Evolutionary conservation across 176 grass and related monocot species (phyloP), one percentile per base, ranked within the genome.

Genomic region (Neostapfia colusana): DNA sequence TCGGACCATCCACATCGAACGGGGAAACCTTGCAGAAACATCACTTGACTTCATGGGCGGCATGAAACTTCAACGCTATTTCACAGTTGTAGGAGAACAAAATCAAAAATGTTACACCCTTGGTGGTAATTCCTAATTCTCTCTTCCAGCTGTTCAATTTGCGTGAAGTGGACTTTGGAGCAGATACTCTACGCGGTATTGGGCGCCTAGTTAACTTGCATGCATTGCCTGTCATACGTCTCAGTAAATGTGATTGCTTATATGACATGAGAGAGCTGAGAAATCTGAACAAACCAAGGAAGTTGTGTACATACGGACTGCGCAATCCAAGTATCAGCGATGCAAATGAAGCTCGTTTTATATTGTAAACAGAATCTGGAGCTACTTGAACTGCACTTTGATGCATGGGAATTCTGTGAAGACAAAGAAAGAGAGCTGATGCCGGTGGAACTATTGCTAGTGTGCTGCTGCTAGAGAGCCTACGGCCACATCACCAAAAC

Each of bases 21-120:
- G 10, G 1, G 24, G 8, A 1, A 43, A 4, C 0, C 15, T 75
- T 75, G 13, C 3, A 1, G 8, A 60, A 0, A 4, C 15, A 20
- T 1, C 43, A 7, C 15, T 42, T 61, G 55, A 75, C 23, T 12
- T 27, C 21, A 43, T 59, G 4, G 72, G 38, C 31, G 14, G 8
- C 54, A 60, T 75, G 72, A 75, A 31, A 74, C 54, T 74, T 20
- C 37, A 60, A 43, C 54, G 72, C 38, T 21, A 43, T 60, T 60
- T 74, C 3, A 18, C 21, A 41, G 3, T 73, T 16, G 0, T 0
- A 16, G 12, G 25, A 4, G 0, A 8, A n/a, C n/a, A n/a, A n/a
- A n/a, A n/a, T n/a, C 4, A 21, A 6, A 69, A 1, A 45, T 2
- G 24, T 27, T 16, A 31, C 31, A 31, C 31, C 31, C 31, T 31